phyloP scores from a whole-genome alignment of 2,329 filamentous ascomycete species.

The Aspergillus oerlinghausenensis region DNA sequence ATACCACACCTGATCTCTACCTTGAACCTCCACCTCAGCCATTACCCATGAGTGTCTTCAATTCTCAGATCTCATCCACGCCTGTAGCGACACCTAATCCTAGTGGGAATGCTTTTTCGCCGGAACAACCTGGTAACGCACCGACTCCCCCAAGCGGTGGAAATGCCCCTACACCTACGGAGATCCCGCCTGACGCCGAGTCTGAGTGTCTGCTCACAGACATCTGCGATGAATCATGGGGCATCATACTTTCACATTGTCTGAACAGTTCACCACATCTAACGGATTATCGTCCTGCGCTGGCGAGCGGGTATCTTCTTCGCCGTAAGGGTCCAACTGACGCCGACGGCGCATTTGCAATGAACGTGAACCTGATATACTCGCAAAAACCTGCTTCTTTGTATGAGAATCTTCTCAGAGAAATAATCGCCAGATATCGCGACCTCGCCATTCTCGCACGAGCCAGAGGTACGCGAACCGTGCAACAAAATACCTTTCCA shows the following conservation, averaged over 20 bases:
- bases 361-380: conserved; percentile 41
- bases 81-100: conserved; percentile 38
- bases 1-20: conserved; percentile 30
- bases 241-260: conserved; percentile 50
- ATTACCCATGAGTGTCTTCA: conserved; percentile 30
- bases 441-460: conserved; percentile 42
- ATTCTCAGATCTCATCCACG: conserved; percentile 31
- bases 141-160: conserved; percentile 35
- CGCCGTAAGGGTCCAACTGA: conserved; percentile 41
- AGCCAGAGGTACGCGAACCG: conserved; percentile 38
- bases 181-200: conserved; percentile 42
- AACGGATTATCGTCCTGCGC: conserved; percentile 39
- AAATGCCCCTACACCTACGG: conserved; percentile 33
- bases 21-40: conserved; percentile 31
- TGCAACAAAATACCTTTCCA: conserved; percentile 40
- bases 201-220: conserved; percentile 55
- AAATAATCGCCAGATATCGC: conserved; percentile 42
- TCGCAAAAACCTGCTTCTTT: conserved; percentile 25
- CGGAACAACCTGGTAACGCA: conserved; percentile 39
- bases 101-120: conserved; percentile 32
- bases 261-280: conserved; percentile 39
- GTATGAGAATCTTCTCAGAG: conserved; percentile 36
- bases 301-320: conserved; percentile 45
- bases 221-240: conserved; percentile 57
- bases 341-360: conserved; percentile 37